Evolutionary conservation across 176 grass and related monocot genomes (phyloP), one percentile per base, ranked within the genome.

Genomic region (Triticum urartu): DNA sequence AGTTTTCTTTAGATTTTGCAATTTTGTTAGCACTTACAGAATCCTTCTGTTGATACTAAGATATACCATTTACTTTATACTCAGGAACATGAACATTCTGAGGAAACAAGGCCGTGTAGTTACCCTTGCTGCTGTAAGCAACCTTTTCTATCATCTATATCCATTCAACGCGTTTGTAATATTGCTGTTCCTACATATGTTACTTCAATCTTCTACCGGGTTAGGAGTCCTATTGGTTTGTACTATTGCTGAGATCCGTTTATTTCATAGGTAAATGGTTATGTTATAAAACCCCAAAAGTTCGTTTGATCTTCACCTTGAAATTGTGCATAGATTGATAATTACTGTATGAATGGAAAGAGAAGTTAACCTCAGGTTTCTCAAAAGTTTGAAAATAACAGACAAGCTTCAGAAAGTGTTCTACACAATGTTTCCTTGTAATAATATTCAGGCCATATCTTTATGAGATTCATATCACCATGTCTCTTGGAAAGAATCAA

Each of bases 51-150:
- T 79, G 34, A 18, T 56, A 81, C 47, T 47, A 75, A 40, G 60
- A 40, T 69, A 67, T 87, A 80, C 17, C 61, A 77, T 67, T 83
- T 84, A 18, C 59, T 86, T 85, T 83, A 72, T 56, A 59, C 88
- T 77, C 81, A 98, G 96, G 93, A 98, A 89, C 79, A 91, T 95
- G 93, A 98, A 90, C 75, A 68, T 94, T 94, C 83, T 98, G 54
- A 98, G 85, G 79, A 91, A 88, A 71, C 84, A 92, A 71, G 59
- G 39, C 40, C 83, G 86, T 83, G 50, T 71, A 80, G 81, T 95
- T 86, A 89, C 87, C 84, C 93, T 98, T 87, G n/a, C 95, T 91
- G 90, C 96, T 74, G 96, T 98, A 85, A 92, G 93, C 78, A 84
- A 83, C 81, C 68, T 64, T 95, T 88, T 59, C 64, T 80, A 32